Evolutionary conservation across 2,329 filamentous ascomycete species (phyloP), one percentile per base, ranked within the genome.

Genomic region (Fusarium xyrophilum): DNA sequence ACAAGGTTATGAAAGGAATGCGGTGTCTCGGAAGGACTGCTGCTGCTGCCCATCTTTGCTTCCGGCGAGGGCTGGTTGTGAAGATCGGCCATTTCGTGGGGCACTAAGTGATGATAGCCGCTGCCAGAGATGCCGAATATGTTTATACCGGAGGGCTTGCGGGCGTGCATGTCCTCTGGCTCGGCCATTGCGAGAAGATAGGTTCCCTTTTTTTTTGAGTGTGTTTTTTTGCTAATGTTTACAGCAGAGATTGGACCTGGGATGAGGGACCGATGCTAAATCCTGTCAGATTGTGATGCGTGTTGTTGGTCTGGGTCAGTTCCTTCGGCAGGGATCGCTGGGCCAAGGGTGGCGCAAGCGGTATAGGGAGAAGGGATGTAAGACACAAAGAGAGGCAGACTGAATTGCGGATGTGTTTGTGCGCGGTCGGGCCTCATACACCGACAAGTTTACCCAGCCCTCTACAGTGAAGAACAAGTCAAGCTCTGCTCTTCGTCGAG

Each of bases 101-200:
- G 59, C 71, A 71, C 73, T 23, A 67, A 50, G 27, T 64, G 64
- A 48, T 62, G 63, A 40, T 74, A 74, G 17, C 69, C 70, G 42
- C 70, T 57, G 33, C 57, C 28, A 47, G 44, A 65, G 28, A 46
- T 72, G 13, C 68, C 69, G 46, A 73, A 73, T 25, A 71, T 39
- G 47, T 57, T 69, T 64, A 69, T 46, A 63, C 54, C 46, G 15
- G 65, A 40, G 51, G 60, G 42, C 56, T 60, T 48, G 44, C 54
- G 38, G 7, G 70, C 54, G n/a, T 56, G 54, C 25, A 61, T 30
- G 9, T 56, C 51, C 30, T 54, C 42, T 44, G 63, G 47, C 30
- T 65, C 71, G n/a, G 67, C 55, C 71, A 73, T 73, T 28, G 30
- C 51, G 38, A 21, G 46, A 17, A 15, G 30, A 33, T 2, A 38